phyloP scores from a whole-genome alignment of 345 rosid species.

The Stellera chamaejasme region DNA sequence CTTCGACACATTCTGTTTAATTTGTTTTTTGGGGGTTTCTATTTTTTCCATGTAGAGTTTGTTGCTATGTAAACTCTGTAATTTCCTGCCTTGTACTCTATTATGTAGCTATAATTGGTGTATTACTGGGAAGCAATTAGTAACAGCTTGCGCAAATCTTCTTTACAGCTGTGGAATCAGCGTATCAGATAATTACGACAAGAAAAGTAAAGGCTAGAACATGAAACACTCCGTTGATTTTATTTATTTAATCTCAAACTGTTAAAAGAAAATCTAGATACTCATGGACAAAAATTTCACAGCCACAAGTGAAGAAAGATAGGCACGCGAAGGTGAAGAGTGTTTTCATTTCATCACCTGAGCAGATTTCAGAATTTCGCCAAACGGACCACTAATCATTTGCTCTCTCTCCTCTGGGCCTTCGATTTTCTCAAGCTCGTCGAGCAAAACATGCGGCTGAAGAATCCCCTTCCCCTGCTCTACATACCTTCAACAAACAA shows the following conservation, averaged over 20 bases:
- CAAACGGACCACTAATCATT: slow-evolving; percentile 63
- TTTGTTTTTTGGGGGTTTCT: too few relatives aligned
- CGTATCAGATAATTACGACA: too few relatives aligned
- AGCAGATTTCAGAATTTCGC: slow-evolving; percentile 70
- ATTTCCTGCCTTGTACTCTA: too few relatives aligned
- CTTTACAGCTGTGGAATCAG: too few relatives aligned
- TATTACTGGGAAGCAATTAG: too few relatives aligned
- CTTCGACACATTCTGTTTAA: too few relatives aligned
- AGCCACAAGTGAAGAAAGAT: not conserved
- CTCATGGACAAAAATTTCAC: not conserved
- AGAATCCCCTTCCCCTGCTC: slow-evolving; percentile 87
- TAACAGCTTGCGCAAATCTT: too few relatives aligned
- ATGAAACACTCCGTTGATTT: too few relatives aligned
- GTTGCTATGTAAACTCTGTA: too few relatives aligned
- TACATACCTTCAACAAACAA: slow-evolving; percentile 55
- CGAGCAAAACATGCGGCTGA: slow-evolving; percentile 83
- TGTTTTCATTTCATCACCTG: slow-evolving; percentile 30
- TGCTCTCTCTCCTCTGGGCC: slow-evolving; percentile 38
- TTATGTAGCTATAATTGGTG: too few relatives aligned
- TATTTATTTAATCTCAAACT: not conserved
- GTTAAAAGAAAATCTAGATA: not conserved
- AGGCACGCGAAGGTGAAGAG: not conserved
- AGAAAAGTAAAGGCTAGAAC: too few relatives aligned
- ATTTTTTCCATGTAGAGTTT: too few relatives aligned
- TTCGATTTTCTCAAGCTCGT: slow-evolving; percentile 58